A percentile compares a stretch with the other conserved stretches of the same genome.
These are phyloP conservation scores for Metschnikowia orientalis DNA, from an alignment of 805 yeast species.

Conservation along the genomic window DNA sequence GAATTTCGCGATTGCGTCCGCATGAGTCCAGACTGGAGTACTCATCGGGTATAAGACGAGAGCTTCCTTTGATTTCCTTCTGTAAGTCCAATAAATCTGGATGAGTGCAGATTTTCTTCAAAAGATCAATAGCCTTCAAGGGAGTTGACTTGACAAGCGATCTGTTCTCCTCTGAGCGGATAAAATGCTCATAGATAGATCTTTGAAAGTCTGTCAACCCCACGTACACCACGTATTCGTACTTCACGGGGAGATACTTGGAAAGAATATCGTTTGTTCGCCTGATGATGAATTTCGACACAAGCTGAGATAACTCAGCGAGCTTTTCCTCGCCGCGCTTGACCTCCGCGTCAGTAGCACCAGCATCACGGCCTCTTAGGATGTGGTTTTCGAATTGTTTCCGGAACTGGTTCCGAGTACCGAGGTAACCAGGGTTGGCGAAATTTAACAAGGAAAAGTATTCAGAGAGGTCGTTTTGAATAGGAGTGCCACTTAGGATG, in stretches of 20 bases:
- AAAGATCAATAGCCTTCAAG: conserved; percentile 78
- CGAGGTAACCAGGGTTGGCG: conserved; percentile 92
- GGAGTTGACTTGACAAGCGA: conserved; percentile 73
- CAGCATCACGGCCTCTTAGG: conserved; percentile 82
- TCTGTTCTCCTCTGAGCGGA: conserved; percentile 73
- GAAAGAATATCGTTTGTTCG: conserved; percentile 93
- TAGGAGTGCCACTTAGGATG: conserved; percentile 93
- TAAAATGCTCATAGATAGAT: conserved; percentile 63
- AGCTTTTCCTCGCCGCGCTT: conserved; percentile 65
- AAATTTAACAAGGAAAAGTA: conserved; percentile 85
- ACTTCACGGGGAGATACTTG: conserved; percentile 91
- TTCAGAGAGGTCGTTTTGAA: conserved; percentile 91
- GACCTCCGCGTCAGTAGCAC: conserved; percentile 77
- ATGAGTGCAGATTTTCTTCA: conserved; percentile 90
- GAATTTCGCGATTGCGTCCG: conserved; percentile 68
- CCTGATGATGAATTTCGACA: conserved; percentile 85
- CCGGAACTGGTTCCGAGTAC: conserved; percentile 77
- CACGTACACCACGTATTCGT: conserved; percentile 95
- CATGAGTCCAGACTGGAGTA: conserved; percentile 41
- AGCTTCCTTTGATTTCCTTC: conserved; percentile 71
- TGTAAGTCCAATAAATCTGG: conserved; percentile 80
- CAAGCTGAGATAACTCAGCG: conserved; percentile 65
- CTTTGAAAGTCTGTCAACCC: conserved; percentile 75
- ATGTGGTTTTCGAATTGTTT: conserved; percentile 80
- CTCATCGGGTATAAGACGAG: conserved; percentile 66